phyloP scores from a whole-genome alignment of 2,329 filamentous ascomycete species.

The Byssochlamys sp. region DNA sequence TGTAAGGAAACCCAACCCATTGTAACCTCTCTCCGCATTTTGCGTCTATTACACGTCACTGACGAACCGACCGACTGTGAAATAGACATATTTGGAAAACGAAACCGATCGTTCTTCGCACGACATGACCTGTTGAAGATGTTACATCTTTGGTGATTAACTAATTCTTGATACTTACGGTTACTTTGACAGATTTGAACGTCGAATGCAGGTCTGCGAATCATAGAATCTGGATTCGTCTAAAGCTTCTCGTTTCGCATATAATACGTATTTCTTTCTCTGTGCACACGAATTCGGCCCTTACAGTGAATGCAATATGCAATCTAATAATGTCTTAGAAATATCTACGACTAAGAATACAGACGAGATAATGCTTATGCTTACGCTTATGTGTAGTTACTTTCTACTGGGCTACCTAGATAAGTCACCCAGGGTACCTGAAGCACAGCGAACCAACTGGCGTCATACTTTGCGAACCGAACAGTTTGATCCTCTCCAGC shows the following conservation, averaged over 20 bases:
- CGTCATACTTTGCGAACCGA: background rate
- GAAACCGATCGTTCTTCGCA: slow-evolving; percentile 63
- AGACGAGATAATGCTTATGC: too few species aligned
- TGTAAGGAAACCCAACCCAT: slow-evolving; percentile 51
- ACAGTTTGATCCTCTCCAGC: background rate
- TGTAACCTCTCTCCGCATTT: background rate
- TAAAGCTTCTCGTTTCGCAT: too few species aligned
- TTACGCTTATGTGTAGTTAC: too few species aligned
- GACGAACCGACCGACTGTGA: background rate
- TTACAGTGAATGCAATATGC: background rate
- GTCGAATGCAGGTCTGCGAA: too few species aligned
- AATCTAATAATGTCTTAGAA: too few species aligned
- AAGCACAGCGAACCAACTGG: too few species aligned
- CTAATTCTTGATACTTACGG: background rate
- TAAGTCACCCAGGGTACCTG: background rate
- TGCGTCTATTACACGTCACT: slow-evolving; percentile 3
- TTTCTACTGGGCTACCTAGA: too few species aligned
- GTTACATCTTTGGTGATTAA: slow-evolving; percentile 19
- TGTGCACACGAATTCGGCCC: background rate
- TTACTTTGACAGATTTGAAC: background rate
- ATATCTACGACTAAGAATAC: too few species aligned
- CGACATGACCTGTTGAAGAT: slow-evolving; percentile 60
- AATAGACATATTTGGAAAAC: slow-evolving; percentile 68
- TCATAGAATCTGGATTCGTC: too few species aligned
- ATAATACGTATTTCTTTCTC: too few species aligned